A percentile compares a stretch with the other conserved stretches of the same genome.
Evolutionary conservation across 164 flowering plant genomes (phyloP).

Genomic region (Malania oleifera): DNA sequence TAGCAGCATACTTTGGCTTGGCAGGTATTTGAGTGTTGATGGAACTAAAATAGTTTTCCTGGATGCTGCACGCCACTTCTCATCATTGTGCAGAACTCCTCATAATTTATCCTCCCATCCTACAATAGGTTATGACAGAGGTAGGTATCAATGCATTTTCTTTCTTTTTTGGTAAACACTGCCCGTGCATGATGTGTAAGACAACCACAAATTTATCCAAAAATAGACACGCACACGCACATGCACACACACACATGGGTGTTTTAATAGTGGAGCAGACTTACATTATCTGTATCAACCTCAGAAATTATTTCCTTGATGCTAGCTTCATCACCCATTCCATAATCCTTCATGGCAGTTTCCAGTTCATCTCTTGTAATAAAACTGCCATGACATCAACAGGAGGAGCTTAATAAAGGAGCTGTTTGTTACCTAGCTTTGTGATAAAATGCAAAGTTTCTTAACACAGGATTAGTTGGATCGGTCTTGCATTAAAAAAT

Average conservation of each 20-base stretch:
- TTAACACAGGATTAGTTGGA: too few species aligned
- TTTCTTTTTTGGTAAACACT: too few species aligned
- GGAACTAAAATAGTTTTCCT: slow-evolving; percentile 25
- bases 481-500: too few species aligned
- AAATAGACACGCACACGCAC: too few species aligned
- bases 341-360: slow-evolving; percentile 52
- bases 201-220: not conserved
- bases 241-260: too few species aligned
- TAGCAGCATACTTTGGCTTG: too few species aligned
- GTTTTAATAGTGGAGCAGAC: slow-evolving; percentile 11
- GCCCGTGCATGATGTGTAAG: not conserved
- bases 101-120: slow-evolving; percentile 63
- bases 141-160: too few species aligned
- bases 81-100: slow-evolving; percentile 64
- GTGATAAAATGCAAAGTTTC: too few species aligned
- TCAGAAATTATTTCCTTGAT: slow-evolving; percentile 56
- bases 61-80: slow-evolving; percentile 46
- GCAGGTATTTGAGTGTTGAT: too few species aligned
- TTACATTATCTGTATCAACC: slow-evolving; percentile 66
- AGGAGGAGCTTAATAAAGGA: too few species aligned
- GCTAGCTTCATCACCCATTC: slow-evolving; percentile 56
- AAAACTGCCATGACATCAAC: slow-evolving; percentile 25
- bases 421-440: too few species aligned
- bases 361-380: slow-evolving; percentile 61
- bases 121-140: slow-evolving; percentile 10